Conservation (phyloP, 331 rosid genomes). For the Telfairia occidentalis region DNA sequence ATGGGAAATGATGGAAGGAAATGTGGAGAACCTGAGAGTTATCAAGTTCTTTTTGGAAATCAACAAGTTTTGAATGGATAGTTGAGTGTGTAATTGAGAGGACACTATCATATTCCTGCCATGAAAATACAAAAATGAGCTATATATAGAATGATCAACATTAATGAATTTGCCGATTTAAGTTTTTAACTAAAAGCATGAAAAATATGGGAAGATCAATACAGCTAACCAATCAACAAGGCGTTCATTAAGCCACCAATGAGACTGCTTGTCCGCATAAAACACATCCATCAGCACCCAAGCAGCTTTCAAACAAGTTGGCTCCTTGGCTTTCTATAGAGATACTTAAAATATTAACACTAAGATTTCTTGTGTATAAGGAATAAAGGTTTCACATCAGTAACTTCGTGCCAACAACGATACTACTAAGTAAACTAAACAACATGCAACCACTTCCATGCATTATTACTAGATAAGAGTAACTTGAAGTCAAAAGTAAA, state of each 20-base stretch:
- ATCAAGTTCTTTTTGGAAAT: constrained; percentile 55
- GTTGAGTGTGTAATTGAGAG: constrained; percentile 58
- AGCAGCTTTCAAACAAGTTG: constrained; percentile 79
- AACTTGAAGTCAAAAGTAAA: not conserved
- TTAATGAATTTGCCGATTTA: not conserved
- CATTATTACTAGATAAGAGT: not conserved
- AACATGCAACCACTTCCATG: not conserved
- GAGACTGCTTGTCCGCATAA: constrained; percentile 80
- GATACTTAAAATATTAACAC: constrained; percentile 10
- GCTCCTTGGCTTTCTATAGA: constrained; percentile 57
- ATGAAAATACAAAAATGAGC: constrained; percentile 16
- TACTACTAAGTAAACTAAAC: not conserved
- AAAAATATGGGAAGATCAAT: constrained; percentile 34
- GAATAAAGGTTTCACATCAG: not conserved
- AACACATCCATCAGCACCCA: constrained; percentile 91
- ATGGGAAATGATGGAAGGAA: constrained; percentile 6
- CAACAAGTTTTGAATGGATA: constrained; percentile 55
- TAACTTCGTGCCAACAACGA: not conserved
- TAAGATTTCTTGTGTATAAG: not conserved
- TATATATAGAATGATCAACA: constrained; percentile 11
- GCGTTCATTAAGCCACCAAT: constrained; percentile 78
- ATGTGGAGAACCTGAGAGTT: constrained; percentile 47
- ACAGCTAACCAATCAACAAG: constrained; percentile 97
- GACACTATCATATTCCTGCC: constrained; percentile 69
- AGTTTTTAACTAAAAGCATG: not conserved